A percentile compares a stretch with the other conserved stretches of the same genome.
phyloP scores from a whole-genome alignment of 2,329 filamentous ascomycete genomes.

The Chaetomium sp. region DNA sequence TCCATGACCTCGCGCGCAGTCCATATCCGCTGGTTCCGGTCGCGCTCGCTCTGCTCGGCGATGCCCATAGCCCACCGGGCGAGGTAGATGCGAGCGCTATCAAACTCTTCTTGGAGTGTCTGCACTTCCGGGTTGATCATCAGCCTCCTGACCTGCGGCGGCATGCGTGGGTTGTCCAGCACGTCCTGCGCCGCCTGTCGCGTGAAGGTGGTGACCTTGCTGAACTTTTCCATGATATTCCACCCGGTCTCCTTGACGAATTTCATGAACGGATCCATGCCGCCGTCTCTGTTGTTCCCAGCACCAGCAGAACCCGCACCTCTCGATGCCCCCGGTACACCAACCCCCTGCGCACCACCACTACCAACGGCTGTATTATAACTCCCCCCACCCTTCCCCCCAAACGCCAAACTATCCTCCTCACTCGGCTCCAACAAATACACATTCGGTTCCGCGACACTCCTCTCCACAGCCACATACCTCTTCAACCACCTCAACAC shows the following conservation, averaged over 20 bases:
- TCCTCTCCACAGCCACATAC: slow-evolving; percentile 78
- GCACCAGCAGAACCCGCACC: slow-evolving; percentile 18
- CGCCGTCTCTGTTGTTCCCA: slow-evolving; percentile 46
- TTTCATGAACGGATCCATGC: slow-evolving; percentile 90
- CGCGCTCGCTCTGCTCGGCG: slow-evolving; percentile 89
- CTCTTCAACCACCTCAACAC: slow-evolving; percentile 82
- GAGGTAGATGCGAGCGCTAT: slow-evolving; percentile 89
- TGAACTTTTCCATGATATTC: slow-evolving; percentile 95
- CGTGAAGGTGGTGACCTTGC: slow-evolving; percentile 95
- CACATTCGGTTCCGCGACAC: slow-evolving; percentile 78
- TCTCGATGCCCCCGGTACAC: slow-evolving; percentile 22
- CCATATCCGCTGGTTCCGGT: slow-evolving; percentile 82
- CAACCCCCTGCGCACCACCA: slow-evolving; percentile 30
- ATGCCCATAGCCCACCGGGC: slow-evolving; percentile 99
- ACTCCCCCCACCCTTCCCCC: slow-evolving; percentile 39
- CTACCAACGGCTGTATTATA: slow-evolving; percentile 52
- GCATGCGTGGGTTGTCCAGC: slow-evolving; percentile 82
- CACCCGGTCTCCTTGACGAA: slow-evolving; percentile 91
- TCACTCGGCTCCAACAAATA: slow-evolving; percentile 83
- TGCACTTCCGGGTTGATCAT: slow-evolving; percentile 91
- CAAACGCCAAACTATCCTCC: slow-evolving; percentile 80
- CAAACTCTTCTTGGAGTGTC: slow-evolving; percentile 92
- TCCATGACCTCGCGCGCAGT: slow-evolving; percentile 88
- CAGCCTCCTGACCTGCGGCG: slow-evolving; percentile 77
- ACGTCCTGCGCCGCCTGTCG: slow-evolving; percentile 86